Conservation (phyloP, 1,284 basidiomycete species). For the Marasmius tenuissimus region DNA sequence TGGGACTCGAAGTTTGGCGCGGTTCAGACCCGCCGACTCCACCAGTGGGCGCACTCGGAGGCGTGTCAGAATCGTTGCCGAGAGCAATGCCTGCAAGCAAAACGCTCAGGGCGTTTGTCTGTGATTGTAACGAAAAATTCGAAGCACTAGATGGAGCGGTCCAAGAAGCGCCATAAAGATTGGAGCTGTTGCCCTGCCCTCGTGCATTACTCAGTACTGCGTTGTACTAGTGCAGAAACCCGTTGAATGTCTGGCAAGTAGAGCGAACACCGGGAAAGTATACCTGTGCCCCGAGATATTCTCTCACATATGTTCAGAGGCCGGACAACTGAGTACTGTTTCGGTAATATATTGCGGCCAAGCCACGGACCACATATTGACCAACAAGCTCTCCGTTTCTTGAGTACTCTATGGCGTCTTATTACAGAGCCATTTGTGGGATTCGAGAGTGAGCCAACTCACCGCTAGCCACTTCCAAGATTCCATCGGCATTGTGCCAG, state of each 20-base stretch:
- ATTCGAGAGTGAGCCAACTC: not conserved
- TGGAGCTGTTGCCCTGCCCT: not conserved
- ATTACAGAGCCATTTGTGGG: not conserved
- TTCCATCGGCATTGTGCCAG: not conserved
- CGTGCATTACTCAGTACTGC: conserved; percentile 12
- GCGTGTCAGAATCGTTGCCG: not conserved
- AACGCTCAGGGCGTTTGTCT: conserved; percentile 8
- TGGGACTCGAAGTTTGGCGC: too few species aligned
- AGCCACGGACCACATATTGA: conserved; percentile 1
- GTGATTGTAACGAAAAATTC: not conserved
- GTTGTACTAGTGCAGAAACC: conserved; percentile 9
- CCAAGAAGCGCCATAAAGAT: conserved; percentile 13
- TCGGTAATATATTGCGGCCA: conserved; percentile 6
- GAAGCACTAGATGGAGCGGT: conserved; percentile 6
- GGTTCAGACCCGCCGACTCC: not conserved
- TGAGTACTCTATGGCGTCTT: not conserved
- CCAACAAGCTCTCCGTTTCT: not conserved
- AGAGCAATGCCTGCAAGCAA: conserved; percentile 9
- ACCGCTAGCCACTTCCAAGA: not conserved
- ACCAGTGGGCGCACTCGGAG: not conserved
- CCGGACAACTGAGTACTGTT: conserved; percentile 6
- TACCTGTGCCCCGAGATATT: conserved; percentile 11
- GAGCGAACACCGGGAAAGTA: not conserved
- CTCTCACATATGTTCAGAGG: conserved; percentile 3
- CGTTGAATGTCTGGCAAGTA: not conserved